Conservation (phyloP, 345 rosid species). For the Hibiscus trionum region DNA sequence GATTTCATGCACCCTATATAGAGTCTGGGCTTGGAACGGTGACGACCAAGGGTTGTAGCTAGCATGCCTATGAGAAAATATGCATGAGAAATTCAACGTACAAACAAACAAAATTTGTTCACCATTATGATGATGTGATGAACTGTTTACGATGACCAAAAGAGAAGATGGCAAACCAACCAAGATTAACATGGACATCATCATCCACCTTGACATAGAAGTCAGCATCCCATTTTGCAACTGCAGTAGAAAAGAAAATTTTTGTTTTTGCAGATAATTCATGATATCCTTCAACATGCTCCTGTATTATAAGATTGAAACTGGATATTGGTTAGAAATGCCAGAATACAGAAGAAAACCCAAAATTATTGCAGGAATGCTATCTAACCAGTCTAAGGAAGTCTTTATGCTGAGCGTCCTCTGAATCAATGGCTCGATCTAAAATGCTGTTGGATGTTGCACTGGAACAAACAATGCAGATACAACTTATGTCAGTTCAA, state of each 20-base stretch:
- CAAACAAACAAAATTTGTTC: not conserved
- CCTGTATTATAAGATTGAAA: conserved; percentile 37
- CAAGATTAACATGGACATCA: conserved; percentile 97
- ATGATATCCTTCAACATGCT: conserved; percentile 95
- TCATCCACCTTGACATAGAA: conserved; percentile 93
- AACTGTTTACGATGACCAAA: not conserved
- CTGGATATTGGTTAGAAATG: not conserved
- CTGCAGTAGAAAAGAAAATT: conserved; percentile 85
- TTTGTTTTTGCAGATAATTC: conserved; percentile 97
- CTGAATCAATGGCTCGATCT: conserved; percentile 94
- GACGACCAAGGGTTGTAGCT: conserved; percentile 85
- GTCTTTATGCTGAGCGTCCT: conserved; percentile 90
- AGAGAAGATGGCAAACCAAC: conserved; percentile 26
- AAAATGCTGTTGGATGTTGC: conserved; percentile 91
- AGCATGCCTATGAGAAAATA: conserved; percentile 53
- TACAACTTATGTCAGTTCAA: conserved; percentile 11
- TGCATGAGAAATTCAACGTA: not conserved
- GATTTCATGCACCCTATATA: conserved; percentile 98
- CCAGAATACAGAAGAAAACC: not conserved
- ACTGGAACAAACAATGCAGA: conserved; percentile 38
- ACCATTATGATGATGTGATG: not conserved
- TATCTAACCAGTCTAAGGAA: conserved; percentile 80
- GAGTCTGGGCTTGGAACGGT: conserved; percentile 86
- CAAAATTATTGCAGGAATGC: not conserved
- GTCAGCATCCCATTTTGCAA: conserved; percentile 93